Evolutionary conservation across 1,139 yeast genomes (phyloP).

Genomic region (Yamadazyma trypodendri): DNA sequence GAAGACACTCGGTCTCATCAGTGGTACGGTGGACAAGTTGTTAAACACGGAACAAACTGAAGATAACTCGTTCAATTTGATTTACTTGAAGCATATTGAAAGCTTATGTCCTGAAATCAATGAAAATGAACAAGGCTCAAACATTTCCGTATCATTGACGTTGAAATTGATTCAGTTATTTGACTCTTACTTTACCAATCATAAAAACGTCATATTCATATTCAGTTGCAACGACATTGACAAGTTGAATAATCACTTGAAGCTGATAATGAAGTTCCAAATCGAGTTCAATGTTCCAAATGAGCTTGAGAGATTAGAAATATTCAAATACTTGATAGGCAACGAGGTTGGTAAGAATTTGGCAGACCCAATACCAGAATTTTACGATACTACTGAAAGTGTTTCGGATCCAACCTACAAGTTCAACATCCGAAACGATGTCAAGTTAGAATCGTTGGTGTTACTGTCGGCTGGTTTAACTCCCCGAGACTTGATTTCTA

Average conservation of each 20-base stretch:
- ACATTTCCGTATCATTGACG: conserved; percentile 52
- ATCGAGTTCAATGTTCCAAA: conserved; percentile 73
- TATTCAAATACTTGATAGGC: conserved; percentile 53
- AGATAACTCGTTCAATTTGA: conserved; percentile 35
- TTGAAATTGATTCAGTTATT: conserved; percentile 61
- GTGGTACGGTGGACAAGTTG: conserved; percentile 71
- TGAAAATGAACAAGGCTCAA: conserved; percentile 58
- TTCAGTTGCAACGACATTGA: conserved; percentile 76
- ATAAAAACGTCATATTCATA: conserved; percentile 50
- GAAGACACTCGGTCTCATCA: conserved; percentile 74
- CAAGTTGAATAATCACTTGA: conserved; percentile 60
- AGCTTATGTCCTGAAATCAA: conserved; percentile 68
- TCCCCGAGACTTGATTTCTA: conserved; percentile 76
- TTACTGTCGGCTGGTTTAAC: conserved; percentile 91
- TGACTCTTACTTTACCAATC: conserved; percentile 46
- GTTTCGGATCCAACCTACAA: conserved; percentile 21
- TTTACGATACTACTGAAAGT: conserved; percentile 16
- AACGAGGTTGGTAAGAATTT: conserved; percentile 17
- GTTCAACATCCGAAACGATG: conserved; percentile 47
- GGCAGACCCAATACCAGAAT: conserved; percentile 10
- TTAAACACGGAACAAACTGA: conserved; percentile 20
- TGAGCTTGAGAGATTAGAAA: conserved; percentile 67
- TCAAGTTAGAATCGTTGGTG: conserved; percentile 60
- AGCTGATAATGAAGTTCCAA: conserved; percentile 76
- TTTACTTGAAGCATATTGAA: conserved; percentile 74